Percentiles rank a stretch among this genome's conserved stretches.
phyloP scores from a whole-genome alignment of 768 basidiomycete genomes.

The Dendrothele bispora region DNA sequence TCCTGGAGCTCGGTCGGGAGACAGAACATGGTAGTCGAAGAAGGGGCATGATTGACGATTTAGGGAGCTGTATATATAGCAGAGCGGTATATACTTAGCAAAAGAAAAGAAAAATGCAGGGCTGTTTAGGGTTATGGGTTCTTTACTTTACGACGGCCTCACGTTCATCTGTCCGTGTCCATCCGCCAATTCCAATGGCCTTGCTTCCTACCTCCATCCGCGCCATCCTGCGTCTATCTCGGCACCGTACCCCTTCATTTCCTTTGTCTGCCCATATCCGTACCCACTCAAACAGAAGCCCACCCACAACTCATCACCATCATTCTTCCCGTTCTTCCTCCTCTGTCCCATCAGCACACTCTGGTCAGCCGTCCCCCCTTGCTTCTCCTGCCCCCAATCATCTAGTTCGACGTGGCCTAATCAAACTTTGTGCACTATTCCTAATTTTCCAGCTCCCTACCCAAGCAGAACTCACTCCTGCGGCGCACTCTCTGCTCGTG shows the following conservation, averaged over 20 bases:
- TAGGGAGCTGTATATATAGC: slow-evolving; percentile 12
- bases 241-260: slow-evolving; percentile 19
- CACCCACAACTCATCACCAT: slow-evolving; percentile 7
- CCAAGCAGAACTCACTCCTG: slow-evolving; percentile 64
- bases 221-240: slow-evolving; percentile 17
- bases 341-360: slow-evolving; percentile 24
- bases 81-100: no score
- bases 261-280: slow-evolving; percentile 10
- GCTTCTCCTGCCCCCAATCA: slow-evolving; percentile 9
- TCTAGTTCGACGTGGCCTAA: slow-evolving; percentile 15
- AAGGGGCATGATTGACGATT: slow-evolving; percentile 1
- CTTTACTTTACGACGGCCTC: slow-evolving; percentile 7
- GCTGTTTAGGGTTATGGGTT: slow-evolving; percentile 24
- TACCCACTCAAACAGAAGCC: slow-evolving; percentile 6
- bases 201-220: slow-evolving; percentile 4
- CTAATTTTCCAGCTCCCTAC: slow-evolving; percentile 49
- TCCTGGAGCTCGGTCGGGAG: slow-evolving; percentile 68
- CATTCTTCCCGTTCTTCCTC: slow-evolving; percentile 13
- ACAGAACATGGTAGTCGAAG: slow-evolving; percentile 16
- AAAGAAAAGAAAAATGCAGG: slow-evolving; percentile 34
- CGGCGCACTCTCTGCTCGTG: slow-evolving; percentile 49
- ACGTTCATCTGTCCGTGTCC: background rate
- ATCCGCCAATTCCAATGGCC: background rate
- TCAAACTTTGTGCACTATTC: slow-evolving; percentile 9
- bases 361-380: slow-evolving; percentile 32